A percentile compares a stretch with the other conserved stretches of the same genome.
Evolutionary conservation across 768 basidiomycete species (phyloP).

Genomic region (Mycena vitilis): DNA sequence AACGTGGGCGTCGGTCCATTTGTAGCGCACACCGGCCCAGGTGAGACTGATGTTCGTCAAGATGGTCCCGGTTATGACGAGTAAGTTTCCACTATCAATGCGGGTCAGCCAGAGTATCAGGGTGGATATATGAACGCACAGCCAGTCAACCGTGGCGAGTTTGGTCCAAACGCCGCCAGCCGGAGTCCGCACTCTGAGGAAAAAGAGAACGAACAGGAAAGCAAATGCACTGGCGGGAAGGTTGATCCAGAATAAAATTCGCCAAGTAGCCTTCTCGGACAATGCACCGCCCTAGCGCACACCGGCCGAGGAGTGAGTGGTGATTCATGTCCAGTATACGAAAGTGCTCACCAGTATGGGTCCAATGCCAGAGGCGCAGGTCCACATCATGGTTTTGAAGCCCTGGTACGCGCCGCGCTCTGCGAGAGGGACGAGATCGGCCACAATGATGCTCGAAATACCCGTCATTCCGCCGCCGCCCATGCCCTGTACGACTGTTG

Average conservation of each 20-base stretch:
- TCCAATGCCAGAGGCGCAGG: constrained; percentile 5
- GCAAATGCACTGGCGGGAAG: constrained; percentile 6
- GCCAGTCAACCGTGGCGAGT: constrained; percentile 12
- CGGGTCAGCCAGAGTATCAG: background rate
- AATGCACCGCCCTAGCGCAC: constrained; percentile 13
- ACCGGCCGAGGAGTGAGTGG: background rate
- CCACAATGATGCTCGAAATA: constrained; percentile 9
- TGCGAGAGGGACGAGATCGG: constrained; percentile 6
- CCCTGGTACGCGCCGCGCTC: constrained; percentile 10
- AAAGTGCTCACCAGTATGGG: constrained; percentile 6
- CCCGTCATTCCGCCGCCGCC: constrained; percentile 15
- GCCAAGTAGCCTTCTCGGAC: constrained; percentile 2
- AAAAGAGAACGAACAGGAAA: background rate
- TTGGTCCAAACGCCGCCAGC: background rate
- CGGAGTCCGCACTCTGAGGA: constrained; percentile 11
- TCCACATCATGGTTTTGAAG: constrained; percentile 18
- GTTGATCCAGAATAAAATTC: constrained; percentile 17
- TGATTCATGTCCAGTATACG: too few species aligned
- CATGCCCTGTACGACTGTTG: constrained; percentile 10
- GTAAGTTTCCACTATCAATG: constrained; percentile 7
- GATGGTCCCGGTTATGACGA: constrained; percentile 8
- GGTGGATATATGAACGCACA: constrained; percentile 3
- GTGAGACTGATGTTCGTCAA: constrained; percentile 4
- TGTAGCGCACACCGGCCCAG: background rate
- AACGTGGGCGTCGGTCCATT: background rate